phyloP scores from a whole-genome alignment of 805 yeast species.

The Kodamaea kakaduensis region DNA sequence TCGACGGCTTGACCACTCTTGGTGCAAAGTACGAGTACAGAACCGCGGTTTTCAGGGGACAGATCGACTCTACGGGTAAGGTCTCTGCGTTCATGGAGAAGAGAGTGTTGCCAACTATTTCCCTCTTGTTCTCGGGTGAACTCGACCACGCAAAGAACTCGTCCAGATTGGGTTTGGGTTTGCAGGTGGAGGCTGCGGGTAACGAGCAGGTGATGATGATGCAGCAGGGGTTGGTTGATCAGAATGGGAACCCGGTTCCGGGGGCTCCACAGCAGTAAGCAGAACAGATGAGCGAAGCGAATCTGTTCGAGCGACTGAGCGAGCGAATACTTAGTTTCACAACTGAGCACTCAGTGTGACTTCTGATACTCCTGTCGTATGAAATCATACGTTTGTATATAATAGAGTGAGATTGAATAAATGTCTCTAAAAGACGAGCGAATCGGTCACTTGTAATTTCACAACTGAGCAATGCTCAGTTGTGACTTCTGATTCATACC shows the following conservation, averaged over 20 bases:
- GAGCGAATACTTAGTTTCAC: too few relatives aligned
- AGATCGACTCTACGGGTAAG: slow-evolving; percentile 86
- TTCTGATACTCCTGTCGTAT: too few relatives aligned
- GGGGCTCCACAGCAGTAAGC: slow-evolving; percentile 64
- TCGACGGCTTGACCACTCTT: slow-evolving; percentile 87
- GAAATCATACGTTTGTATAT: too few relatives aligned
- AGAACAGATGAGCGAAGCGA: too few relatives aligned
- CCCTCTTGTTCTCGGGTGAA: slow-evolving; percentile 86
- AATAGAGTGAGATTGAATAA: too few relatives aligned
- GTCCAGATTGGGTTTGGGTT: slow-evolving; percentile 86
- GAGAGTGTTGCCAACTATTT: slow-evolving; percentile 86
- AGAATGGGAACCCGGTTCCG: slow-evolving; percentile 81
- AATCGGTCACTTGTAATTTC: too few relatives aligned
- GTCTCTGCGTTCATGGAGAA: slow-evolving; percentile 89
- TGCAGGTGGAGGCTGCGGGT: slow-evolving; percentile 94
- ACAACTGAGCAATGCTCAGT: too few relatives aligned
- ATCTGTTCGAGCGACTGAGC: too few relatives aligned
- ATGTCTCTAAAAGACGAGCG: too few relatives aligned
- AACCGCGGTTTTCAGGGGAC: slow-evolving; percentile 93
- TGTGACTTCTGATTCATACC: too few relatives aligned
- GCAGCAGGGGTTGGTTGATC: slow-evolving; percentile 83
- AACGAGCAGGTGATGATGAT: slow-evolving; percentile 86
- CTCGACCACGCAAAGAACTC: slow-evolving; percentile 73
- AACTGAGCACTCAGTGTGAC: too few relatives aligned
- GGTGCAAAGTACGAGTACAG: slow-evolving; percentile 99